Evolutionary conservation across 768 basidiomycete genomes (phyloP).

Genomic region (Hemileccinum rubropunctum): DNA sequence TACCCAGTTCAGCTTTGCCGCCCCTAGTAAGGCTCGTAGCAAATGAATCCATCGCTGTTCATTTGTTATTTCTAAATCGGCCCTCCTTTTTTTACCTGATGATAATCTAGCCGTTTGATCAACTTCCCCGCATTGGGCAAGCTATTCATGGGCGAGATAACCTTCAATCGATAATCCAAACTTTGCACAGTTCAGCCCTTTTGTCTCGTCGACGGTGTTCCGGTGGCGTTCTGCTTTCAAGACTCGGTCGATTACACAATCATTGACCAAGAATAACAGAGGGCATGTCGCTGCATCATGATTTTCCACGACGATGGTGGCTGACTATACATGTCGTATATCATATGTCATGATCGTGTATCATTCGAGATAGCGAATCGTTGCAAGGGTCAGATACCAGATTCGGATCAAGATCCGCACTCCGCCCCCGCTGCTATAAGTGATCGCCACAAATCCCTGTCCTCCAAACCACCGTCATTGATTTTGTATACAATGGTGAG

Average conservation of each 20-base stretch:
- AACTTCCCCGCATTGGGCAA: constrained; percentile 14
- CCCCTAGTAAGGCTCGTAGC: too few species aligned
- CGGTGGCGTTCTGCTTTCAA: background rate
- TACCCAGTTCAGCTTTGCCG: background rate
- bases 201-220: constrained; percentile 1
- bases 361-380: constrained; percentile 14
- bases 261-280: background rate
- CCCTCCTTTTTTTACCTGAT: constrained; percentile 1
- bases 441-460: constrained; percentile 27
- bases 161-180: constrained; percentile 24
- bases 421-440: constrained; percentile 52
- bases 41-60: background rate
- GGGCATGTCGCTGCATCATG: constrained; percentile 3
- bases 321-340: constrained; percentile 13
- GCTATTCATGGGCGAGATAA: constrained; percentile 17
- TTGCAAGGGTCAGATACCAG: constrained; percentile 24
- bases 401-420: constrained; percentile 78
- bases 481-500: constrained; percentile 33
- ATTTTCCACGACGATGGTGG: constrained; percentile 7
- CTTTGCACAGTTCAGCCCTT: background rate
- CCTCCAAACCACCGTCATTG: constrained; percentile 25
- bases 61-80: constrained; percentile 1
- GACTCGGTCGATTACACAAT: background rate
- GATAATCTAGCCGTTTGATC: constrained; percentile 10
- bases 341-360: constrained; percentile 4